Evolutionary conservation across 2,329 filamentous ascomycete species (phyloP).

Genomic region (Moelleriella libera): DNA sequence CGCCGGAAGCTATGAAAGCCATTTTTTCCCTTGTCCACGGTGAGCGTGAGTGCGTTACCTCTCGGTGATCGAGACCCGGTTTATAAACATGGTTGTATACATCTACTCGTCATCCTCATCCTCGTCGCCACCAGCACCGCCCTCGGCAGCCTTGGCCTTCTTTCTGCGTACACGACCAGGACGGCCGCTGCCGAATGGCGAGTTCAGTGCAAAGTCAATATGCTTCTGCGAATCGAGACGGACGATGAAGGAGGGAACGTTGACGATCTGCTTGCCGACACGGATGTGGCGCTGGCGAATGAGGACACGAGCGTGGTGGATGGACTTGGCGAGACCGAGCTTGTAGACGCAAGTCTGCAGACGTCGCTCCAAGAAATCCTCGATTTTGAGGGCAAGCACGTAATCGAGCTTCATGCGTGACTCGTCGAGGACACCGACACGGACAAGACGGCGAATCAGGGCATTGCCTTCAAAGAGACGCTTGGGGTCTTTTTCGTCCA

Average conservation of each 20-base stretch:
- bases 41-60: too few species aligned
- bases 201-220: conserved; percentile 97
- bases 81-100: conserved; percentile 8
- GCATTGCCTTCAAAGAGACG: conserved; percentile 99
- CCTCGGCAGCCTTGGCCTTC: conserved; percentile 96
- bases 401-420: conserved; percentile 99
- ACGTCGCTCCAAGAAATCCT: conserved; percentile 99
- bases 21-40: background rate
- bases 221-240: conserved; percentile 99
- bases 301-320: conserved; percentile 99
- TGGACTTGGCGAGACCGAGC: conserved; percentile 99
- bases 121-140: conserved; percentile 63
- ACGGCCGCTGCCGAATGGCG: conserved; percentile 93
- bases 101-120: conserved; percentile 73
- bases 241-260: conserved; percentile 98
- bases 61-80: too few species aligned
- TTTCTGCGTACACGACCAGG: conserved; percentile 97
- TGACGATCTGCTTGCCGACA: conserved; percentile 99
- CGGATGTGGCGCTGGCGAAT: conserved; percentile 99
- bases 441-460: conserved; percentile 98
- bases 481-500: conserved; percentile 99
- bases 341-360: conserved; percentile 99
- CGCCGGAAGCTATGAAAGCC: conserved; percentile 33
- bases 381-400: conserved; percentile 96
- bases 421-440: conserved; percentile 99